Evolutionary conservation across 2,329 filamentous ascomycete genomes (phyloP).

Genomic region (Trichoderma sp.): DNA sequence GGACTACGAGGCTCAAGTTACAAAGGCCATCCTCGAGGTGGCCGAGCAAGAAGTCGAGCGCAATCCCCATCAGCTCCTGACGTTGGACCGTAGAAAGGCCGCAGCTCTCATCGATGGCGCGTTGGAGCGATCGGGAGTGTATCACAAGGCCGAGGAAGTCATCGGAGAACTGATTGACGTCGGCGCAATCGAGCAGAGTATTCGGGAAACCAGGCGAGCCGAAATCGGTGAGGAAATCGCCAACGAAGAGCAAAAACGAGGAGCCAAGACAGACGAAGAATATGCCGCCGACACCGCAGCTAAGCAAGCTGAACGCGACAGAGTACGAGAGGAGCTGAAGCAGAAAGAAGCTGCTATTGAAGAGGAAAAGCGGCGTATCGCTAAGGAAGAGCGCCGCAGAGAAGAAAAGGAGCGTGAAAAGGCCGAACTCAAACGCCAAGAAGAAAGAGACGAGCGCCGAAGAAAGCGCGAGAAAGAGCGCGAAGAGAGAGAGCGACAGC

Average conservation of each 20-base stretch:
- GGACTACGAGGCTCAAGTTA: constrained; percentile 69
- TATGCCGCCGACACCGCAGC: constrained; percentile 66
- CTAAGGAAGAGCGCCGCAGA: constrained; percentile 54
- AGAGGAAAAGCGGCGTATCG: constrained; percentile 59
- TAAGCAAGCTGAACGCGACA: constrained; percentile 60
- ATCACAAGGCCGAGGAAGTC: constrained; percentile 66
- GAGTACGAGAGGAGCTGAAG: constrained; percentile 58
- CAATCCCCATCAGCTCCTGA: constrained; percentile 68
- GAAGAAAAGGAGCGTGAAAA: constrained; percentile 49
- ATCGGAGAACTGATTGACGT: constrained; percentile 68
- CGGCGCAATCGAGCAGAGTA: constrained; percentile 63
- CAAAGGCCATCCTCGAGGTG: constrained; percentile 64
- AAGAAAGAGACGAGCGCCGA: constrained; percentile 50
- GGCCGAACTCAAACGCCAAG: constrained; percentile 49
- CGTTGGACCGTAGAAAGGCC: constrained; percentile 70
- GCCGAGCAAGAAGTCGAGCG: constrained; percentile 73
- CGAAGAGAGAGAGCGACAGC: constrained; percentile 52
- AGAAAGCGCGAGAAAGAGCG: constrained; percentile 53
- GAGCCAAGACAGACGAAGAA: constrained; percentile 70
- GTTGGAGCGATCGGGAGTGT: constrained; percentile 72
- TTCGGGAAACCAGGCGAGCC: constrained; percentile 64
- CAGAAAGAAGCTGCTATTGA: constrained; percentile 59
- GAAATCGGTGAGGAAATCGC: constrained; percentile 71
- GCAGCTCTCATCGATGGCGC: constrained; percentile 75
- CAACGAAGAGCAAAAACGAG: constrained; percentile 60